Evolutionary conservation across 495 filamentous ascomycete genomes (phyloP).

Genomic region (Ramalina peruviana): DNA sequence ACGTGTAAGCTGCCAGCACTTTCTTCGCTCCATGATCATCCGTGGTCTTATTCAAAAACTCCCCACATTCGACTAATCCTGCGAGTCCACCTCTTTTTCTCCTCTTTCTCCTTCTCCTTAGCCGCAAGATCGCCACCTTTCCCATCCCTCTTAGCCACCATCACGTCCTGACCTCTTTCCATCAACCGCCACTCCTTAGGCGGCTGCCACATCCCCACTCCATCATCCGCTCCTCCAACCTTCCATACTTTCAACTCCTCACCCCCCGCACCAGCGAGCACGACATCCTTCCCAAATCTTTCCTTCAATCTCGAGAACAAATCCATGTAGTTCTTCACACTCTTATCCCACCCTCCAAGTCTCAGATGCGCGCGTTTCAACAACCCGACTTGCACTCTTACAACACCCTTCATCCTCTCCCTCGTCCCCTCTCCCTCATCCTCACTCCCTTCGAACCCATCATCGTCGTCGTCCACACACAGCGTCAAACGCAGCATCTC

Average conservation of each 20-base stretch:
- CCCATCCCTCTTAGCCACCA: neutral
- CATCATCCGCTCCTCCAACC: neutral
- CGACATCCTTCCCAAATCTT: slow-evolving; percentile 4
- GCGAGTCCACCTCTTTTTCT: neutral
- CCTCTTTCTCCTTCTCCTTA: no score
- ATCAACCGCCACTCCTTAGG: neutral
- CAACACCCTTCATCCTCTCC: neutral
- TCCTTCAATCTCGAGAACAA: slow-evolving; percentile 4
- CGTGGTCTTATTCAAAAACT: neutral
- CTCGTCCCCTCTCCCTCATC: slow-evolving; percentile 27
- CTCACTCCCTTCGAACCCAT: slow-evolving; percentile 13
- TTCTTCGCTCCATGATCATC: no score
- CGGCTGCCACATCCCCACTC: neutral
- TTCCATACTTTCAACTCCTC: slow-evolving; percentile 1
- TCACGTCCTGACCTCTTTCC: neutral
- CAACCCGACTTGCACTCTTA: slow-evolving; percentile 29
- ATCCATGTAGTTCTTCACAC: slow-evolving; percentile 5
- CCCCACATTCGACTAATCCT: neutral
- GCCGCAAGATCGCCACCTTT: no score
- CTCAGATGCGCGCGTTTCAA: slow-evolving; percentile 31
- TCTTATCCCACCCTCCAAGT: slow-evolving; percentile 23
- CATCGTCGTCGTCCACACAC: slow-evolving; percentile 29
- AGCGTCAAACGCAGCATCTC: slow-evolving; percentile 37
- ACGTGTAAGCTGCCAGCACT: no score
- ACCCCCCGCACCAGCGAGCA: neutral